Conservation (phyloP, 805 yeast genomes). For the Yueomyces sinensis region DNA sequence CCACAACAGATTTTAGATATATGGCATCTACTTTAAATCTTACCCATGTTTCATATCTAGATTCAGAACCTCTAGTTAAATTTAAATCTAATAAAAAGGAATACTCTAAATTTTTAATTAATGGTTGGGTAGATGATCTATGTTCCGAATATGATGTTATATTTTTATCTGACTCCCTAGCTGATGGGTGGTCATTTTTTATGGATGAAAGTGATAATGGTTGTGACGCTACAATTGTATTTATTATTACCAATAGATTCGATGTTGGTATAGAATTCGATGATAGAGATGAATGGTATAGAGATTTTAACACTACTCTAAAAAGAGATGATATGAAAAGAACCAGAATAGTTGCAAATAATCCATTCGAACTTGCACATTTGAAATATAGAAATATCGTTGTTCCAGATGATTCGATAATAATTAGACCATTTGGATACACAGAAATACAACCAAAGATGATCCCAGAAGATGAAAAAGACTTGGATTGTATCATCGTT, state of each 20-base stretch:
- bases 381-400: too few species aligned
- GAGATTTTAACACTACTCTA: conserved; percentile 3
- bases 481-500: too few species aligned
- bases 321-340: conserved; percentile 4
- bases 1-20: conserved; percentile 4
- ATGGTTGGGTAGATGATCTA: conserved; percentile 2
- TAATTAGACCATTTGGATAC: too few species aligned
- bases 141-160: conserved; percentile 3
- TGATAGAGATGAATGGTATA: background rate
- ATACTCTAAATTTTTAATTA: background rate
- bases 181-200: conserved; percentile 6
- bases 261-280: conserved; percentile 1
- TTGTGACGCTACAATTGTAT: conserved; percentile 5
- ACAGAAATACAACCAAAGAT: too few species aligned
- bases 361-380: conserved; percentile 3
- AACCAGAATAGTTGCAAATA: conserved; percentile 2
- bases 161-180: conserved; percentile 4
- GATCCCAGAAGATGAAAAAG: too few species aligned
- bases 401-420: too few species aligned
- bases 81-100: too few species aligned
- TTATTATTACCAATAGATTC: conserved; percentile 4
- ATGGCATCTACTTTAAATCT: conserved; percentile 3
- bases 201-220: conserved; percentile 2
- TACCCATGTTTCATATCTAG: conserved; percentile 3
- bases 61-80: too few species aligned